Base-by-base conservation (phyloP, 805 yeast genomes). In the Ascoidea tarda region DNA sequence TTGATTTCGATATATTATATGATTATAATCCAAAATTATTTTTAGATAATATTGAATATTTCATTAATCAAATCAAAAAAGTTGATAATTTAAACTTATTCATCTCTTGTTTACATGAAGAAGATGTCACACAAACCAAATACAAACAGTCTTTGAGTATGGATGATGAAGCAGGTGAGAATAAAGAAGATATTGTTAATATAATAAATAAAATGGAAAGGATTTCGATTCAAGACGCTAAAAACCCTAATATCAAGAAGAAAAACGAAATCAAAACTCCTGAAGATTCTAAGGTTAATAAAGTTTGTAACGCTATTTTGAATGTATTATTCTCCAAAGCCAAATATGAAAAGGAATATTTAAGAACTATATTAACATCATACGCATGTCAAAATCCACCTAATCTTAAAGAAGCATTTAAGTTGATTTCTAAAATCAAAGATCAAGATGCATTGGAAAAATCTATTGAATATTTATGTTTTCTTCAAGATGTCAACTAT, bases 321-420 rank as follows among this genome's bases (percentile, higher is more conserved):
- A 63, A 71, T 0, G 81, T 84, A 1, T 68, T 89, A 46, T 62
- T 73, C 42, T 59, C 62, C 14, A 68, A 68, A 46, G 76, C 81
- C 5, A 69, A 71, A 47, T 79, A 78, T 61, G 75, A 73, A 55
- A 64, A 71, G 32, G 76, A 74, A 57, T 87, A 85, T 60, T 64
- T 84, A 52, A 95, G 87, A 64, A 77, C 93, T 1, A 78, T 85
- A 21, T 76, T 93, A 53, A 91, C 99, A 4, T 96, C 96, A 0
- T 87, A 84, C 63, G 96, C 96, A 0, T 87, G 96, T 65, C 86
- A 87, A 69, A 79, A 75, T 46, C 99, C 99, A 2, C 89, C 97
- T 14, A 86, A 85, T 59, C 73, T 89, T 50, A 77, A 73, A 42
- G 83, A 80, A 33, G 98, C 98, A 0, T 71, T 93, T 53, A 63